Base-by-base conservation (phyloP, 164 flowering plant species). In the Piper betle region DNA sequence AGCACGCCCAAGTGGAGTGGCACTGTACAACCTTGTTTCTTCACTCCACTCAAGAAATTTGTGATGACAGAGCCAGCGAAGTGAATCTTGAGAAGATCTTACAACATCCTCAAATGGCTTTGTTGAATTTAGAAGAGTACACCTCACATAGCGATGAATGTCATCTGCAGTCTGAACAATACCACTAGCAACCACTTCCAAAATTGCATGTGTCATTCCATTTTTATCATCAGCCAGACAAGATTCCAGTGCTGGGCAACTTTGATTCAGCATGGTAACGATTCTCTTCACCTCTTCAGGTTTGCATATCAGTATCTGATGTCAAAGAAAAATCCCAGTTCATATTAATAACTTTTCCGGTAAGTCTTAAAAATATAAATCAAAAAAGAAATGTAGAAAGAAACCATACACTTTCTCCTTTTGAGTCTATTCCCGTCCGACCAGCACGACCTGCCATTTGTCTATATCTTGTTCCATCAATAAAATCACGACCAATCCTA, bases 381-480 rank as follows among this genome's bases (percentile, higher is more conserved):
- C 12, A 33, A n/a, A 38, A 42, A 57, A 38, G 52, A 18, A 63
- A 66, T 15, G 70, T 37, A 57, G 7, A 13, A 50, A 16, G 13
- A 48, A 33, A 58, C 43, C 97, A 61, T 86, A 93, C 99, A 82
- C 99, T 93, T 85, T 93, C 97, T 57, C 99, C 97, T 75, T 81
- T 84, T 7, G 97, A 82, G 78, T 93, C 99, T 64, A 93, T 93
- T 68, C 99, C 99, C 72, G 97, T 93, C 53, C 97, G 88, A 61
- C 99, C 99, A 66, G 97, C 99, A 62, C 99, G 86, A 69, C 97
- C 99, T 74, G 99, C 80, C 97, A 93, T 93, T 75, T 90, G 99
- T 64, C 61, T 79, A 70, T 93, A 93, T 81, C 96, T 81, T 56
- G 88, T 86, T 48, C 97, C 97, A 77, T 93, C 99, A 74, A 93